Conservation (phyloP, 2,329 filamentous ascomycete species). For the Cytospora schulzeri region DNA sequence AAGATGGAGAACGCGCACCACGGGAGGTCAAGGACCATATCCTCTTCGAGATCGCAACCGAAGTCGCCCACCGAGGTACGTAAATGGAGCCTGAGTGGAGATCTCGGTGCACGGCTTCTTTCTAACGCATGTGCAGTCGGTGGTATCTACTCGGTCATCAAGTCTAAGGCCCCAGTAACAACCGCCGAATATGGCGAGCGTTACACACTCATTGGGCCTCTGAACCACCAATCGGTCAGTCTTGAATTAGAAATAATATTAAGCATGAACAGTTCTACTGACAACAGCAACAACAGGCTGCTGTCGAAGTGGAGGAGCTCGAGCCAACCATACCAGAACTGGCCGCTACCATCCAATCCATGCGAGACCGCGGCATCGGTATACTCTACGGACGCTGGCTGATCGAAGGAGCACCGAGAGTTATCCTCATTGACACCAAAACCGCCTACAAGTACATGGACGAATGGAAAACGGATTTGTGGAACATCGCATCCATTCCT, state of each 20-base stretch:
- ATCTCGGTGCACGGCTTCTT: background rate
- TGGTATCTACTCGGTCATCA: constrained; percentile 98
- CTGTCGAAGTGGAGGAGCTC: constrained; percentile 96
- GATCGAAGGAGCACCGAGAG: constrained; percentile 92
- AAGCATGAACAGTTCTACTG: constrained; percentile 24
- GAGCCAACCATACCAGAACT: constrained; percentile 81
- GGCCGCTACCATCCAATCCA: constrained; percentile 80
- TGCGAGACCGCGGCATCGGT: constrained; percentile 88
- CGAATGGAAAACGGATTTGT: constrained; percentile 96
- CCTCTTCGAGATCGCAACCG: constrained; percentile 94
- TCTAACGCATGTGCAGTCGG: constrained; percentile 64
- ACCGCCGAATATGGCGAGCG: constrained; percentile 98
- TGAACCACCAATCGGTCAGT: constrained; percentile 85
- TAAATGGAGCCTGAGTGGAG: constrained; percentile 18
- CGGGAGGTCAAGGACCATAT: constrained; percentile 91
- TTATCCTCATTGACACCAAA: constrained; percentile 92
- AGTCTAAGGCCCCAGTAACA: constrained; percentile 97
- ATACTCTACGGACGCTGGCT: constrained; percentile 95
- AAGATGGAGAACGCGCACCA: constrained; percentile 46
- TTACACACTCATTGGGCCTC: constrained; percentile 92
- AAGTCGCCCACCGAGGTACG: constrained; percentile 93
- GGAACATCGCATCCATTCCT: constrained; percentile 92
- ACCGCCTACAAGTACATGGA: constrained; percentile 88
- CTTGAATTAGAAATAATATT: background rate
- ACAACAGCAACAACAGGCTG: constrained; percentile 60